Evolutionary conservation across 2,329 filamentous ascomycete species (phyloP), one percentile per base, ranked within the genome.

Genomic region (Kalaharituber pfeilii): DNA sequence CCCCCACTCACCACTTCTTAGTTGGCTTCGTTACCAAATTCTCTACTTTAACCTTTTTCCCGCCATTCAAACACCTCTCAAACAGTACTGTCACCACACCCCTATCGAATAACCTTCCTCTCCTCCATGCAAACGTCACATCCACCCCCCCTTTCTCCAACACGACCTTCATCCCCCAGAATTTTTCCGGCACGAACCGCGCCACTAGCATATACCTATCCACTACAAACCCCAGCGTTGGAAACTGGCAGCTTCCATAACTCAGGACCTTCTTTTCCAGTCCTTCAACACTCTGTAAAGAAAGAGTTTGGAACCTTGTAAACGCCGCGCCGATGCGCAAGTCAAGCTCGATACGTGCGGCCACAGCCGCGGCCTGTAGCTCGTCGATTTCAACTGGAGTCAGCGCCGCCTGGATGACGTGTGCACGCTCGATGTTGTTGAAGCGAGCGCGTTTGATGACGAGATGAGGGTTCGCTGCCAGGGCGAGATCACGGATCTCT

Each of bases 161-260:
- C 64, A 79, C 80, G 36, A 98, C 75, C 62, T 82, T 89, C 71
- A 98, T 94, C 56, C 77, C 77, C 91, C 91, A 98, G 68, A 96
- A 98, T 0, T 78, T 72, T 66, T 98, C 91, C 0, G 89, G 84
- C 1, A 91, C 80, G 67, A 98, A 98, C 62, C 94, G 94, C 59
- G 86, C 81, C 51, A 98, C 91, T 51, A 85, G 81, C 63, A 94
- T 86, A 67, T 96, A 98, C 49, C 89, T 80, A 68, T 98, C 91
- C 5, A 98, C 91, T 1, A 98, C 89, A 61, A 98, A 98, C 0
- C 91, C 91, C 4, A 98, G 74, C 0, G 91, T 96, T 1, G 91
- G 91, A 64, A 98, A 98, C 67, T 98, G 91, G 62, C 91, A 98
- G 3, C 88, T 94, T 13, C 86, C 87, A 65, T 95, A 94, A 67